phyloP scores from a whole-genome alignment of 208 protist genomes.

The Acanthamoeba castellanii region DNA sequence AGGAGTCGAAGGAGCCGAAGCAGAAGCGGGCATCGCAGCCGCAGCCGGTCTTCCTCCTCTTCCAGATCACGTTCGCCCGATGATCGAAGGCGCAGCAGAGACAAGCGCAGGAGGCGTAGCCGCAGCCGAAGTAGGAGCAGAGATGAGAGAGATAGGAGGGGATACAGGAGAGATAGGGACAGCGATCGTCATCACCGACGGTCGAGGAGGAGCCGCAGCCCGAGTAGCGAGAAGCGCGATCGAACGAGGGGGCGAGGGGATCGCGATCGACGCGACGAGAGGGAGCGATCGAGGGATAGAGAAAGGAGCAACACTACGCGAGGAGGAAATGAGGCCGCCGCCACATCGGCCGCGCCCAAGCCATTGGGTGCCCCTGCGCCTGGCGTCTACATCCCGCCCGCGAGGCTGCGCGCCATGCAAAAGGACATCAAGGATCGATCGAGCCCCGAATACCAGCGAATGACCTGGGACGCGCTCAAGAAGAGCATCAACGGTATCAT shows the following conservation, averaged over 20 bases:
- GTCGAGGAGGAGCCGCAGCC: constrained; percentile 24
- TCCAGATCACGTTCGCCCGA: not conserved
- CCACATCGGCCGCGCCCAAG: constrained; percentile 5
- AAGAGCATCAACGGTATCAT: constrained; percentile 98
- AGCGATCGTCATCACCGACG: constrained; percentile 20
- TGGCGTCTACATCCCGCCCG: constrained; percentile 93
- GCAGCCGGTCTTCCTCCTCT: not conserved
- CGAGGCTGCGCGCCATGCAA: constrained; percentile 87
- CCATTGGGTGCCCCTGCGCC: not conserved
- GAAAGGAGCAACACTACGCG: not conserved
- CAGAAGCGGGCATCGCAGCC: not conserved
- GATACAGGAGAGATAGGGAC: constrained; percentile 38
- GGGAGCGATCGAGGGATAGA: not conserved
- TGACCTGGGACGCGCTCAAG: constrained; percentile 96
- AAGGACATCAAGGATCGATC: constrained; percentile 88
- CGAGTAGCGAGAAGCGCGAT: constrained; percentile 63
- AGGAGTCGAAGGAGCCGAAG: not conserved
- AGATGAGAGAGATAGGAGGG: not conserved
- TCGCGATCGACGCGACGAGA: constrained; percentile 23
- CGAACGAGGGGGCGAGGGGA: constrained; percentile 40
- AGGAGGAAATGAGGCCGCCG: not conserved
- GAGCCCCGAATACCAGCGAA: constrained; percentile 88
- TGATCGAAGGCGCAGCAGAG: not conserved
- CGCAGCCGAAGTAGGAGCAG: constrained; percentile 46
- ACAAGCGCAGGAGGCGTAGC: constrained; percentile 34